Evolutionary conservation across 2,329 filamentous ascomycete species (phyloP).

Genomic region (Xylariales sp.): DNA sequence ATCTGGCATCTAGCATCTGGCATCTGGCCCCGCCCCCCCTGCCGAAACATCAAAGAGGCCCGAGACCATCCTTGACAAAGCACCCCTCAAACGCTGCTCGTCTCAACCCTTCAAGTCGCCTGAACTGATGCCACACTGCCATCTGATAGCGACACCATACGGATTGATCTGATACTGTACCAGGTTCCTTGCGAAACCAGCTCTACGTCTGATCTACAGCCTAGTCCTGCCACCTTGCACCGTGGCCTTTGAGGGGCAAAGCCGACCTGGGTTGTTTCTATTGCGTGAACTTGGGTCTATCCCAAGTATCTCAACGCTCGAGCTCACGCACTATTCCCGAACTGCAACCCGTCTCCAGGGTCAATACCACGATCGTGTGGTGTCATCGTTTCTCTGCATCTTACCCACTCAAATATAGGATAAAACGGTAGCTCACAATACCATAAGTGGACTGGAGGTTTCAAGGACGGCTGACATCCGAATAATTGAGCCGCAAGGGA

Average conservation of each 20-base stretch:
- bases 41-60: constrained; percentile 34
- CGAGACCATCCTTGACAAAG: constrained; percentile 14
- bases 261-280: neutral
- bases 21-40: constrained; percentile 20
- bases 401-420: constrained; percentile 4
- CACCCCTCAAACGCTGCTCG: constrained; percentile 36
- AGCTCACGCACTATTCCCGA: neutral
- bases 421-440: constrained; percentile 3
- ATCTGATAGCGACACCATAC: constrained; percentile 19
- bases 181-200: constrained; percentile 37
- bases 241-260: constrained; percentile 1
- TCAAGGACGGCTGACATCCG: constrained; percentile 37
- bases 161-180: constrained; percentile 33
- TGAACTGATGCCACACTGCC: constrained; percentile 12
- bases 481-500: constrained; percentile 15
- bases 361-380: neutral
- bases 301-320: neutral
- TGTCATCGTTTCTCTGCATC: neutral
- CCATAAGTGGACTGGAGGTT: constrained; percentile 27
- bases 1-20: too few species aligned
- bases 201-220: constrained; percentile 39
- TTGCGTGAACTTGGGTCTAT: neutral
- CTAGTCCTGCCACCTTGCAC: constrained; percentile 3
- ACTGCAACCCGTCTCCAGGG: neutral
- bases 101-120: constrained; percentile 33